Evolutionary conservation across 2,329 filamentous ascomycete genomes (phyloP).

Genomic region (Fusarium paranaense): DNA sequence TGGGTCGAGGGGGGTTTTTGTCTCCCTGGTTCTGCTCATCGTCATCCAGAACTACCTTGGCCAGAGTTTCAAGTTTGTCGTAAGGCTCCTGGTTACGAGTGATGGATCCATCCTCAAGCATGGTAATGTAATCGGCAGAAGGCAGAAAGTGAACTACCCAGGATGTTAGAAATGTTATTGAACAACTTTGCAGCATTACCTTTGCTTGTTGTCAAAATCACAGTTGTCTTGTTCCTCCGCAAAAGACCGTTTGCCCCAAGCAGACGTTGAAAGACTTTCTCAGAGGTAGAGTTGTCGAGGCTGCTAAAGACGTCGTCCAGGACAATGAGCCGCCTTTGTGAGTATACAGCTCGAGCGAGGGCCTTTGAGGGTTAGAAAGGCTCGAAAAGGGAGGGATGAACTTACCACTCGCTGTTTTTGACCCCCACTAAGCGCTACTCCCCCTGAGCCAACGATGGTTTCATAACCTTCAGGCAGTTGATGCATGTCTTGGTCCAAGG

Average conservation of each 20-base stretch:
- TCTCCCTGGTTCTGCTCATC: not conserved
- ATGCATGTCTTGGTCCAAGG: constrained; percentile 50
- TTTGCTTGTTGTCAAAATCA: constrained; percentile 40
- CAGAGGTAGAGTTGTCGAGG: constrained; percentile 58
- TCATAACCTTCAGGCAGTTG: constrained; percentile 48
- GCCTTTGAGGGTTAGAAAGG: constrained; percentile 40
- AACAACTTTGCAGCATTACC: not conserved
- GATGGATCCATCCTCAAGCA: constrained; percentile 37
- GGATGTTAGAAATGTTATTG: not conserved
- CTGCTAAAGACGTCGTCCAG: constrained; percentile 61
- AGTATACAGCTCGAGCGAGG: constrained; percentile 61
- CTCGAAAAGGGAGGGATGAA: not conserved
- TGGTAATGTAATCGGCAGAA: constrained; percentile 41
- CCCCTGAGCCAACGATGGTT: constrained; percentile 55
- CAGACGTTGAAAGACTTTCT: constrained; percentile 55
- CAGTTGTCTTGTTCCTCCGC: constrained; percentile 51
- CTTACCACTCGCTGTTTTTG: constrained; percentile 56
- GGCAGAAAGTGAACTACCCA: constrained; percentile 39
- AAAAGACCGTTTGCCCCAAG: constrained; percentile 57
- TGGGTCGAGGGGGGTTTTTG: not conserved
- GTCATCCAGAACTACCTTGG: constrained; percentile 25
- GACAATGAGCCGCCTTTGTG: constrained; percentile 52
- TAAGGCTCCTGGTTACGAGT: constrained; percentile 42
- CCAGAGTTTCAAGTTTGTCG: constrained; percentile 23
- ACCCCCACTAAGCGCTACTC: constrained; percentile 57